Percentiles rank a stretch among this genome's conserved stretches.
Conservation (phyloP, 2,329 filamentous ascomycete species). For the Fusarium tuaranense region DNA sequence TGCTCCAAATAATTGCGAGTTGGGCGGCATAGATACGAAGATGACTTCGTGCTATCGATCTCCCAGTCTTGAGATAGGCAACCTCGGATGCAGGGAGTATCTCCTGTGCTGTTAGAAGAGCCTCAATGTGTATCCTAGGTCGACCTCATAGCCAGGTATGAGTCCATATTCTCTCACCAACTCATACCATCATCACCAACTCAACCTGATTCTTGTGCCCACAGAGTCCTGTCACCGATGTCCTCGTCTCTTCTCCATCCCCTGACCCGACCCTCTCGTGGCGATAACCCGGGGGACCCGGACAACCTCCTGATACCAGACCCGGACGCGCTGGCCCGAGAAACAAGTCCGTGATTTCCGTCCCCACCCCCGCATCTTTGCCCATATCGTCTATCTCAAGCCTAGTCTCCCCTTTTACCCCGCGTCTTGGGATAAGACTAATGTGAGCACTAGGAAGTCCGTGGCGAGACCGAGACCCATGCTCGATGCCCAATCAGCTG, state of each 20-base stretch:
- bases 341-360: conserved; percentile 2
- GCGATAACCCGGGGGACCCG: not conserved
- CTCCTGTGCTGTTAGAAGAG: not conserved
- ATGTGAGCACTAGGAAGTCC: not conserved
- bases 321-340: not conserved
- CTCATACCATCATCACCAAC: not conserved
- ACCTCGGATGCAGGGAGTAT: not conserved
- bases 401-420: conserved; percentile 1
- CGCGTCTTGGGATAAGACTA: conserved; percentile 4
- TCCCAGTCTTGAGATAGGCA: not conserved
- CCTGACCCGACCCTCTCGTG: not conserved
- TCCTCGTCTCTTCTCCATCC: not conserved
- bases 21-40: not conserved
- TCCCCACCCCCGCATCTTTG: conserved; percentile 6
- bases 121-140: not conserved
- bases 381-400: not conserved
- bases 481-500: not conserved
- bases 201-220: not conserved
- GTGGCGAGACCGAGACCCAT: not conserved
- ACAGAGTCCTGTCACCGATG: not conserved
- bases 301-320: not conserved
- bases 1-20: not conserved
- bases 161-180: not conserved
- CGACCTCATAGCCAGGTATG: not conserved
- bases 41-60: not conserved